Percentiles rank a stretch among this genome's conserved stretches.
phyloP scores from a whole-genome alignment of 1,284 basidiomycete genomes.

The Cyathus olla region DNA sequence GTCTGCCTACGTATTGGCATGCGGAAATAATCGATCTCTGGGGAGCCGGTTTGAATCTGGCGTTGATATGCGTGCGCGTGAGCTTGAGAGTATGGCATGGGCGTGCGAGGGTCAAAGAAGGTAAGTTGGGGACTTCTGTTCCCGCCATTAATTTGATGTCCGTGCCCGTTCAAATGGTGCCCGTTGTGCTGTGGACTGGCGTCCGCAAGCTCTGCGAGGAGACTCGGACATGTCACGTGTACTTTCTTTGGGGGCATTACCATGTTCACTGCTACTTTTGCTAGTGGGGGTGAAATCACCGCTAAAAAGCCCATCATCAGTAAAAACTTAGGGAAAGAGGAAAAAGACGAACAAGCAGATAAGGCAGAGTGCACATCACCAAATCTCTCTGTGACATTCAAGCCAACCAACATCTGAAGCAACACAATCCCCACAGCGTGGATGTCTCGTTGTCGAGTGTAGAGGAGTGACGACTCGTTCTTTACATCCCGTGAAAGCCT shows the following conservation, averaged over 20 bases:
- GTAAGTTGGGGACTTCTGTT: too few species aligned
- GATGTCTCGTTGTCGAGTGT: conserved; percentile 79
- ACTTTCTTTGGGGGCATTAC: conserved; percentile 68
- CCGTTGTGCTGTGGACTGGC: conserved; percentile 34
- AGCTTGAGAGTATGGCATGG: too few species aligned
- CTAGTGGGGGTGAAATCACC: conserved; percentile 59
- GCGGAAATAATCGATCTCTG: conserved; percentile 71
- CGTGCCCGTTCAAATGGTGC: neutral
- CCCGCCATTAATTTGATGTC: too few species aligned
- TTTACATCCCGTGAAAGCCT: conserved; percentile 74
- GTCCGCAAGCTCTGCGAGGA: conserved; percentile 56
- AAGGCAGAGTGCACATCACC: conserved; percentile 57
- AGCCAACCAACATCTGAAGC: conserved; percentile 81
- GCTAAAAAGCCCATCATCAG: conserved; percentile 45
- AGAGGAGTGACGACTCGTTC: conserved; percentile 75
- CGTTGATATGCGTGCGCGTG: too few species aligned
- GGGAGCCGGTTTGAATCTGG: too few species aligned
- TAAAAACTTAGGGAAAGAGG: neutral
- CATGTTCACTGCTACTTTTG: conserved; percentile 66
- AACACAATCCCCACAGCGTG: conserved; percentile 80
- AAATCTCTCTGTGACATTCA: conserved; percentile 66
- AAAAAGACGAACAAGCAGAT: conserved; percentile 48
- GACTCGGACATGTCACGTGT: conserved; percentile 58
- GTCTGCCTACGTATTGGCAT: conserved; percentile 58
- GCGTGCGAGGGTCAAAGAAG: too few species aligned